phyloP scores from a whole-genome alignment of 2,329 filamentous ascomycete genomes.

The Botrytis tulipae region DNA sequence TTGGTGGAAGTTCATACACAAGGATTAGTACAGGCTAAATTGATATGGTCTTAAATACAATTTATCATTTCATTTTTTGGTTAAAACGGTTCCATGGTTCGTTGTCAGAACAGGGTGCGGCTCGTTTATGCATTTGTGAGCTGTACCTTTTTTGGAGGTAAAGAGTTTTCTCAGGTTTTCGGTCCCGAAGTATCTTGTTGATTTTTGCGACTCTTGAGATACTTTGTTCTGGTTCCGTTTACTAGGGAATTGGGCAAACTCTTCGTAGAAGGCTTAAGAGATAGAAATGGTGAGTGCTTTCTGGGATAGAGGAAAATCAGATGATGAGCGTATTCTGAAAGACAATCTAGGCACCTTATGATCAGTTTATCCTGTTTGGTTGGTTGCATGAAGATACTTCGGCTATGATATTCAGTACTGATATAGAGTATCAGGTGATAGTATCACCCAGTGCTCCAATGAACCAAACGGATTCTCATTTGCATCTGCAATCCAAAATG shows the following conservation, averaged over 20 bases:
- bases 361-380: constrained; percentile 20
- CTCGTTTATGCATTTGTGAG: background rate
- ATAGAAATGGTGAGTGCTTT: background rate
- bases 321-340: background rate
- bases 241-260: background rate
- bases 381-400: background rate
- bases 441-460: constrained; percentile 31
- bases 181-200: too few relatives aligned
- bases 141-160: background rate
- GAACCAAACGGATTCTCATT: constrained; percentile 30
- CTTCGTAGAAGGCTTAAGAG: background rate
- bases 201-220: background rate
- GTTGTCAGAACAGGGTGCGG: background rate
- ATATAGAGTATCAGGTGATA: constrained; percentile 28
- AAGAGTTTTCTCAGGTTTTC: background rate
- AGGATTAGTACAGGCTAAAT: constrained; percentile 10
- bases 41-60: background rate
- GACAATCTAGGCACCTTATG: constrained; percentile 13
- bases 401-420: background rate
- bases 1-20: constrained; percentile 4
- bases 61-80: background rate
- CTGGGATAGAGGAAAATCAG: background rate
- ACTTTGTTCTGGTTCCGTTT: background rate
- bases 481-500: constrained; percentile 31
- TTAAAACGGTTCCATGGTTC: background rate